Evolutionary conservation across 2,329 filamentous ascomycete species (phyloP), one percentile per base, ranked within the genome.

Genomic region (Didymella arachidicola): DNA sequence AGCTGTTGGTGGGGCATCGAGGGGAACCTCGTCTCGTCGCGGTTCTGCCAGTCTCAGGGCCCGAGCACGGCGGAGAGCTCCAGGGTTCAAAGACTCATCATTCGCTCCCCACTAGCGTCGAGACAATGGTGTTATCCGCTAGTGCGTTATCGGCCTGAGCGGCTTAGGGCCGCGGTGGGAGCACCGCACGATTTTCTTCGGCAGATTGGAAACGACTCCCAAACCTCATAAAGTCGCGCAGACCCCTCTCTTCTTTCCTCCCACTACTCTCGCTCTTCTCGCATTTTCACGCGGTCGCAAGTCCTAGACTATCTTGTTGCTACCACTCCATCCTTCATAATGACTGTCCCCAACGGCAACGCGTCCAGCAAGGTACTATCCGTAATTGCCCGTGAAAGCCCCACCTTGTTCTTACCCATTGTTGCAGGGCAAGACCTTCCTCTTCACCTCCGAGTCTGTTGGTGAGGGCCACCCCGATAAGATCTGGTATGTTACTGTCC

Each of bases 391-490:
- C 41, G 45, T 47, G 36, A 51, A 38, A 52, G 45, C 65, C 56
- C 62, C 53, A 51, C 60, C 41, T 12, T 41, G 34, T 41, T 25
- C 62, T 68, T 41, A 72, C 41, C 63, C 36, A 57, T 57, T 63
- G 30, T 61, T 61, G 25, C 67, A 77, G 73, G 69, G 66, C 62
- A 53, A 34, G 44, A 78, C 74, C 49, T 79, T 79, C 66, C 73
- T 79, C 71, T 83, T 83, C 79, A 82, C 81, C 61, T 82, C 80
- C 64, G 81, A 83, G 77, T 82, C 81, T 44, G 81, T 83, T 60
- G 81, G 81, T 58, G 78, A 80, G 68, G 79, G 78, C 32, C 93
- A 96, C 84, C 92, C 93, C 75, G 93, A 96, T 82, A 97, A 97
- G 90, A 97, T 97, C 79, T 92, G 91, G 85, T 87, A 77, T 60